Conservation (phyloP, 1,139 yeast species). For the Hyphopichia fennica region DNA sequence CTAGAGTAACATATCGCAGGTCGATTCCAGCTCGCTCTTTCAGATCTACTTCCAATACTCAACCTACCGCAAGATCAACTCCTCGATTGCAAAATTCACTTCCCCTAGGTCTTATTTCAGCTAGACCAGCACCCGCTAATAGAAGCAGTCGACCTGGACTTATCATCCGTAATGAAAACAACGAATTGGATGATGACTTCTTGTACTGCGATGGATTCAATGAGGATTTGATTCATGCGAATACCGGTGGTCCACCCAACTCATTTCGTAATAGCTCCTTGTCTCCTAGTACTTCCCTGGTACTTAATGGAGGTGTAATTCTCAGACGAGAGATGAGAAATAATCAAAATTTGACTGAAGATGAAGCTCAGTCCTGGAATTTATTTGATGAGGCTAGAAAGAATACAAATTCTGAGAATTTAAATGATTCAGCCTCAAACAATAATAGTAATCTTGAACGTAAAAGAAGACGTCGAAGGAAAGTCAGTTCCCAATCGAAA, state of each 20-base stretch:
- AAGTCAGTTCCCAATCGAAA: too few species aligned
- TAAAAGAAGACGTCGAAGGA: conserved; percentile 21
- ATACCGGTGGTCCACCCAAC: too few species aligned
- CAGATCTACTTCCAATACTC: background rate
- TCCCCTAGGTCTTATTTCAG: too few species aligned
- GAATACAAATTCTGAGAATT: background rate
- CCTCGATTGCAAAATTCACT: background rate
- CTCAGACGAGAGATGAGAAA: conserved; percentile 37
- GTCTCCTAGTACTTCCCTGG: conserved; percentile 12
- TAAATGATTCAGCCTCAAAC: background rate
- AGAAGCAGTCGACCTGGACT: conserved; percentile 12
- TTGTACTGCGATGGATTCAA: conserved; percentile 17
- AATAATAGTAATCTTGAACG: background rate
- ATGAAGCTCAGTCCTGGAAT: conserved; percentile 43
- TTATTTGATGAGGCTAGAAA: conserved; percentile 33
- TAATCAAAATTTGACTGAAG: conserved; percentile 28
- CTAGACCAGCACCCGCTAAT: background rate
- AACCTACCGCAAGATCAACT: background rate
- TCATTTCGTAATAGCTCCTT: background rate
- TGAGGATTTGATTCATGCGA: conserved; percentile 1
- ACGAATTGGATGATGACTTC: conserved; percentile 39
- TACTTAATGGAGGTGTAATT: conserved; percentile 43
- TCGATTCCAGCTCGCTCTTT: background rate
- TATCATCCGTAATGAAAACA: conserved; percentile 31
- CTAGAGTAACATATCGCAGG: background rate